Evolutionary conservation across 2,329 filamentous ascomycete species (phyloP).

Genomic region (Penicillium capsulatum): DNA sequence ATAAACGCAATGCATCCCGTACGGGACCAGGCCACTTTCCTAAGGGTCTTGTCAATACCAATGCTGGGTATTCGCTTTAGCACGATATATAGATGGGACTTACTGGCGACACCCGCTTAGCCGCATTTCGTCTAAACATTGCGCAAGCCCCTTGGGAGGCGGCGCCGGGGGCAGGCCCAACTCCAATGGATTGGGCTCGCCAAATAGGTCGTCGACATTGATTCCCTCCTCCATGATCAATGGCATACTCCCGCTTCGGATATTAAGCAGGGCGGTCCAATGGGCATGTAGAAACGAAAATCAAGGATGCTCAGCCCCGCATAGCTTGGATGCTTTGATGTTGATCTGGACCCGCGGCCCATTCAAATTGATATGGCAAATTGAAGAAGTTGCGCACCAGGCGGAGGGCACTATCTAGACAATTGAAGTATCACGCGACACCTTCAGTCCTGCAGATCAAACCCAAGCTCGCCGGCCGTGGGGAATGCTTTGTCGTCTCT

Average conservation of each 20-base stretch:
- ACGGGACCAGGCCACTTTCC: conserved; percentile 82
- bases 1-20: conserved; percentile 81
- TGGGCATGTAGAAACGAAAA: conserved; percentile 3
- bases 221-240: conserved; percentile 56
- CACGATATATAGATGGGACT: conserved; percentile 32
- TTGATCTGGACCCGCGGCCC: conserved; percentile 5
- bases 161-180: conserved; percentile 51
- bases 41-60: conserved; percentile 40
- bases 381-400: too few species aligned
- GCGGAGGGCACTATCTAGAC: too few species aligned
- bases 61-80: background rate
- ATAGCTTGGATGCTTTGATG: conserved; percentile 11
- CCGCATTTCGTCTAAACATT: conserved; percentile 72
- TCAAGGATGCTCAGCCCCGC: conserved; percentile 12
- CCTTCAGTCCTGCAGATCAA: too few species aligned
- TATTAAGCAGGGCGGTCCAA: conserved; percentile 1
- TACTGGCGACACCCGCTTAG: conserved; percentile 77
- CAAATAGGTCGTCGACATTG: conserved; percentile 71
- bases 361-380: background rate
- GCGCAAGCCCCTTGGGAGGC: conserved; percentile 64
- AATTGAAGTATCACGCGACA: background rate
- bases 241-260: conserved; percentile 38
- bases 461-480: background rate
- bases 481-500: background rate
- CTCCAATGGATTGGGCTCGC: conserved; percentile 57